These are phyloP conservation scores for Fusarium oligoseptatum DNA, from an alignment of 2,329 filamentous ascomycete species.

Conservation along the genomic window DNA sequence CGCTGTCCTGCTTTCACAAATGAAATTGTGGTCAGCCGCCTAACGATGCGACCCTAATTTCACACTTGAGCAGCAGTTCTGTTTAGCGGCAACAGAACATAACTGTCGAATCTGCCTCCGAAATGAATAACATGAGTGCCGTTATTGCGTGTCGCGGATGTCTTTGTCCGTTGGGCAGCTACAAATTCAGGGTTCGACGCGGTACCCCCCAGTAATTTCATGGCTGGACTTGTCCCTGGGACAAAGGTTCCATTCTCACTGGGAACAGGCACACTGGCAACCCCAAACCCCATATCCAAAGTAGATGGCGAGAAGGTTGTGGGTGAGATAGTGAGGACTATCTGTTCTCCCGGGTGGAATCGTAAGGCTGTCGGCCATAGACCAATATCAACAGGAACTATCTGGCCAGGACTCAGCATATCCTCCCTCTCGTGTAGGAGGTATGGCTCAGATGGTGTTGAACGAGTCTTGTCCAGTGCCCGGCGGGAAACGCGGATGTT, in stretches of 20 bases:
- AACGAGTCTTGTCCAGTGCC: not conserved
- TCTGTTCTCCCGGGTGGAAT: not conserved
- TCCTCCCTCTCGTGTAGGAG: not conserved
- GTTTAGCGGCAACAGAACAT: not conserved
- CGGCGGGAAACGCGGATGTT: not conserved
- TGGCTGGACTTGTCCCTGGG: not conserved
- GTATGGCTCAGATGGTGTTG: not conserved
- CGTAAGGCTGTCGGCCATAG: not conserved
- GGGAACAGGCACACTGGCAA: not conserved
- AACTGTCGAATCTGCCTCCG: not conserved
- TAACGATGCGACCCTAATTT: not conserved
- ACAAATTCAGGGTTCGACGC: not conserved
- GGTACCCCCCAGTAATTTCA: not conserved
- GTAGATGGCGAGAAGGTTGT: not conserved
- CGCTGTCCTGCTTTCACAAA: not conserved
- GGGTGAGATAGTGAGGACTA: not conserved
- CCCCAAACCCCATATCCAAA: not conserved
- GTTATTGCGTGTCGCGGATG: not conserved
- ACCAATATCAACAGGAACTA: not conserved
- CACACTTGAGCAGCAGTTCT: not conserved
- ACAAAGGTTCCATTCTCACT: not conserved
- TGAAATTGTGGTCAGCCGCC: not conserved
- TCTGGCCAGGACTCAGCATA: not conserved
- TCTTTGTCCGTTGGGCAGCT: not conserved
- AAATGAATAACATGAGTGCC: not conserved